Conservation (phyloP, 1,284 basidiomycete species). For the Ustilago shanxiensis region DNA sequence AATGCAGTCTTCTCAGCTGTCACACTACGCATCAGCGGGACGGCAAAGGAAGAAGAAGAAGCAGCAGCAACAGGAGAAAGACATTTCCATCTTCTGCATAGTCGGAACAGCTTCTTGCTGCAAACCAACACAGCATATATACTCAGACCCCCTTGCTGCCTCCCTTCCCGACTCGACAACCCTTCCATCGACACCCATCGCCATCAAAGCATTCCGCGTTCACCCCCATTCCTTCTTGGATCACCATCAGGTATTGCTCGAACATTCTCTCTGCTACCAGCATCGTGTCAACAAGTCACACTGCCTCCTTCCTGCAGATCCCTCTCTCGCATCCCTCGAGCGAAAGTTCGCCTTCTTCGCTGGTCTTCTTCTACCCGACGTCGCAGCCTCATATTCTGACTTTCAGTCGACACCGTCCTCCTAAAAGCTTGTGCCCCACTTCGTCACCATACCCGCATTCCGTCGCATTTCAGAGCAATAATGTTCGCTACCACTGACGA, state of each 20-base stretch:
- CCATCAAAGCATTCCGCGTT: background rate
- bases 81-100: constrained; percentile 1
- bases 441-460: no score
- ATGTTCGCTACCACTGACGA: constrained; percentile 36
- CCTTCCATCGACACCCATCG: constrained; percentile 16
- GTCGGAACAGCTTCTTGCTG: constrained; percentile 7
- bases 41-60: background rate
- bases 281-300: background rate
- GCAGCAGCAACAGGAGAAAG: background rate
- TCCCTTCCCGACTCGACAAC: background rate
- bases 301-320: background rate
- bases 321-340: background rate
- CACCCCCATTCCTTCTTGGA: background rate
- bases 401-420: background rate
- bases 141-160: background rate
- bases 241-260: background rate
- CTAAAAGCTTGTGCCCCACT: background rate
- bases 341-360: background rate
- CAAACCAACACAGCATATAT: constrained; percentile 20
- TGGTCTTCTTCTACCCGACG: no score
- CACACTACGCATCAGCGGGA: background rate
- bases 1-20: constrained; percentile 3
- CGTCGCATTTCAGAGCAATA: background rate
- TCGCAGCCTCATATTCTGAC: no score
- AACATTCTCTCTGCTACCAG: background rate